phyloP scores from a whole-genome alignment of 2,329 filamentous ascomycete genomes.

The Periconia digitata region DNA sequence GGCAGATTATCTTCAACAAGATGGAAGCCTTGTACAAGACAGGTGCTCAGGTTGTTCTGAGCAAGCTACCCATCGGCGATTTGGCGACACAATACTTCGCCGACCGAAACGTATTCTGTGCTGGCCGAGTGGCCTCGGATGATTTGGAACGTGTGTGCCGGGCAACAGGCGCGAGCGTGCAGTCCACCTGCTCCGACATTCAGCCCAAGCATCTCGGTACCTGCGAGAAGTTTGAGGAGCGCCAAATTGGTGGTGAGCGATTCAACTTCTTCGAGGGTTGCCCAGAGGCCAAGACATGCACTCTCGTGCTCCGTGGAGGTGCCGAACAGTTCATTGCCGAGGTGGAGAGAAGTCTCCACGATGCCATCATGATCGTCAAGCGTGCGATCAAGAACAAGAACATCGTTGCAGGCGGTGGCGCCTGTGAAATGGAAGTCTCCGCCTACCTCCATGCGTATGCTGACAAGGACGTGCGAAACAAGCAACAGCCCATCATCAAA shows the following conservation, averaged over 20 bases:
- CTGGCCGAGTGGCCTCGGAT: slow-evolving; percentile 84
- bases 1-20: slow-evolving; percentile 99
- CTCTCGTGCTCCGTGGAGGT: slow-evolving; percentile 88
- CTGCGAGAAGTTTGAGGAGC: slow-evolving; percentile 89
- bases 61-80: slow-evolving; percentile 96
- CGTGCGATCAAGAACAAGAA: slow-evolving; percentile 91
- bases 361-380: slow-evolving; percentile 99
- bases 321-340: slow-evolving; percentile 99
- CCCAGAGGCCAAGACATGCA: slow-evolving; percentile 94
- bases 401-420: slow-evolving; percentile 94
- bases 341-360: slow-evolving; percentile 95
- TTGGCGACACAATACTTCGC: slow-evolving; percentile 97
- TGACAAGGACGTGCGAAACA: slow-evolving; percentile 88
- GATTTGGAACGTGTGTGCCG: slow-evolving; percentile 96
- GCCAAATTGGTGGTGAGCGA: slow-evolving; percentile 93
- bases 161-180: slow-evolving; percentile 86
- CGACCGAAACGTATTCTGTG: slow-evolving; percentile 97
- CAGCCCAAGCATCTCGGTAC: slow-evolving; percentile 84
- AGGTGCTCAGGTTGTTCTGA: slow-evolving; percentile 94
- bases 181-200: slow-evolving; percentile 97
- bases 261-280: slow-evolving; percentile 99
- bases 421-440: slow-evolving; percentile 94
- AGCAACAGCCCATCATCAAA: slow-evolving; percentile 98
- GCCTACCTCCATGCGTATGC: slow-evolving; percentile 91
- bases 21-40: slow-evolving; percentile 92